A percentile compares a stretch with the other conserved stretches of the same genome.
phyloP scores from a whole-genome alignment of 2,329 filamentous ascomycete species.

The Phialophora macrospora region DNA sequence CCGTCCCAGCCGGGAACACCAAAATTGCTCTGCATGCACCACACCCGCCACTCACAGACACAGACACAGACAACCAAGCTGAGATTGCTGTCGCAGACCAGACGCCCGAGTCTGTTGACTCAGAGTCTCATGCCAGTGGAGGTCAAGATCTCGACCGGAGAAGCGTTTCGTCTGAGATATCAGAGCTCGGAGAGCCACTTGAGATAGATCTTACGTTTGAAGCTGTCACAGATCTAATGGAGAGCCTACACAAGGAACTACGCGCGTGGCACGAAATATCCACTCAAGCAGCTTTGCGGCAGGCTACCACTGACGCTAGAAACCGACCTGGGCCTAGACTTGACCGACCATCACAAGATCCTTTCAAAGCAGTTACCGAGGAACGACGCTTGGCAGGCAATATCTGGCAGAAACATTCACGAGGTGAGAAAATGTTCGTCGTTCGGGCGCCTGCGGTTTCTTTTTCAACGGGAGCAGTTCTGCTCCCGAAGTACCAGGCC shows the following conservation, averaged over 20 bases:
- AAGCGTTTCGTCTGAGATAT: slow-evolving; percentile 10
- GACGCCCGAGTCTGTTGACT: neutral
- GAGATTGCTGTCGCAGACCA: neutral
- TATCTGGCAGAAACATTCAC: neutral
- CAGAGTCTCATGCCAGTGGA: neutral
- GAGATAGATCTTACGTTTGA: slow-evolving; percentile 17
- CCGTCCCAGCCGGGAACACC: neutral
- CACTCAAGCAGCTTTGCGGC: slow-evolving; percentile 25
- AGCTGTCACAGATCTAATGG: slow-evolving; percentile 15
- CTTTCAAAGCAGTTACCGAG: slow-evolving; percentile 22
- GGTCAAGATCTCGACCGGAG: slow-evolving; percentile 3
- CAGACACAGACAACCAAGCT: neutral
- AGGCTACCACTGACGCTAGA: slow-evolving; percentile 21
- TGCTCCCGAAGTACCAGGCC: slow-evolving; percentile 36
- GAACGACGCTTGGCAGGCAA: slow-evolving; percentile 7
- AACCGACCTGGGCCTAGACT: slow-evolving; percentile 10
- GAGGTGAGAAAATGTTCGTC: slow-evolving; percentile 14
- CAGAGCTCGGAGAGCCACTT: neutral
- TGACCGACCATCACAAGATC: slow-evolving; percentile 19
- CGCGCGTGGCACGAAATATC: slow-evolving; percentile 23
- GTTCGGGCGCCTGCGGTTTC: slow-evolving; percentile 10
- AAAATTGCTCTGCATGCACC: neutral
- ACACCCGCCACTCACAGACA: neutral
- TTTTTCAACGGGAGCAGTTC: slow-evolving; percentile 9
- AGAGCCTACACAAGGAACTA: slow-evolving; percentile 14